Evolutionary conservation across 495 filamentous ascomycete species (phyloP), one percentile per base, ranked within the genome.

Genomic region (Haplographium delicatum): DNA sequence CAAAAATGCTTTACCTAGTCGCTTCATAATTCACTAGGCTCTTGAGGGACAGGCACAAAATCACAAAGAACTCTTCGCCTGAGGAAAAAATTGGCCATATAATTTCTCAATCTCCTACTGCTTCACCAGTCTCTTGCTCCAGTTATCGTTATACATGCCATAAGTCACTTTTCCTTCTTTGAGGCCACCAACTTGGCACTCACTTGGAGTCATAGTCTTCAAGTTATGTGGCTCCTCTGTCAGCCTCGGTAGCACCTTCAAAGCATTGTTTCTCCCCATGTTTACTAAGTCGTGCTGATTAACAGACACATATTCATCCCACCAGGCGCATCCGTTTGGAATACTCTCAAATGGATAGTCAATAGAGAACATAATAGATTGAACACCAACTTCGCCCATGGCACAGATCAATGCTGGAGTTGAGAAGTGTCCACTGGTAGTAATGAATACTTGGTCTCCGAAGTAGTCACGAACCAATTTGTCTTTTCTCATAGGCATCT

Each of bases 401-500:
- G 67, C 71, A 51, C 70, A 74, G 34, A 69, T 62, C 37, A 50
- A 37, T 6, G 74, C 76, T 8, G 75, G 70, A 10, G 79, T 71
- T 25, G 72, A 77, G 60, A 82, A 84, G 39, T 80, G 73, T 0
- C 81, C 81, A 11, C 71, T 76, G 3, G 82, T 83, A 3, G 81
- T 85, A 46, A 86, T 75, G 76, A 76, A 86, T 30, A 86, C 65
- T 45, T 86, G 83, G 42, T 71, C 62, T 15, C 73, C 69, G 59
- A 80, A 84, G 42, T 82, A 80, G n/a, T 81, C 70, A 37, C 65
- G 60, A 54, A 84, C 79, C 58, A 70, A 66, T 55, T 69, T 68
- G 50, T 62, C 3, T 74, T 65, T 56, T 74, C 75, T 42, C 76
- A 73, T 10, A 24, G 64, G 55, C 47, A 75, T 68, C 15, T 53